Evolutionary conservation across 2,329 filamentous ascomycete genomes (phyloP), one percentile per base, ranked within the genome.

Genomic region (Curvularia sp.): DNA sequence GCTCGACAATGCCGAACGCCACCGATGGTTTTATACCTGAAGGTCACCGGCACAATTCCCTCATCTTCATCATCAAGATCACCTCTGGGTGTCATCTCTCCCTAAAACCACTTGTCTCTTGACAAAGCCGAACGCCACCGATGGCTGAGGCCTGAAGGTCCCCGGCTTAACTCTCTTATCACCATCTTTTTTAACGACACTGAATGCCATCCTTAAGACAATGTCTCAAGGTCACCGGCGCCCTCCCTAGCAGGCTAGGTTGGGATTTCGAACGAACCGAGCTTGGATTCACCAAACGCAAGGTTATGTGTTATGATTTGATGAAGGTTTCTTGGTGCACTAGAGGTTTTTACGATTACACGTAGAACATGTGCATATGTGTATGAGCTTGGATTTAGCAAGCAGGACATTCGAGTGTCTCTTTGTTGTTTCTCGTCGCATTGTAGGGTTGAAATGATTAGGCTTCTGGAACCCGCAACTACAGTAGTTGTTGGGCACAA

Each of bases 11-110:
- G 45, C 52, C 50, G 53, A 52, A 36, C 6, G 57, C 57, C 51
- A 53, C 54, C 46, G 50, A 54, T 52, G 53, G 56, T 42, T 53
- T 53, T 39, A 47, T 15, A 48, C 55, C 55, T 53, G 54, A 61
- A 61, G 50, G 54, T 52, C 51, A 36, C 51, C 52, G 48, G 54
- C 48, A 28, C 13, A 6, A 5, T n/a, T 36, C 13, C n/a, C 15
- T 36, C n/a, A 13, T 13, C 3, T n/a, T n/a, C 39, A 25, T 8
- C 9, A 12, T 43, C 41, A 23, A 2, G 9, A n/a, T 25, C 19
- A 43, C 18, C 18, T 4, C n/a, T n/a, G n/a, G n/a, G n/a, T n/a
- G n/a, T n/a, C n/a, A n/a, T n/a, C n/a, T n/a, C n/a, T n/a, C 18
- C 3, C 9, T 32, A 30, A 18, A 21, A n/a, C 5, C 34, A n/a